Base-by-base conservation (phyloP, 352 stramenopile species). In the Salisapilia sapeloensis region DNA sequence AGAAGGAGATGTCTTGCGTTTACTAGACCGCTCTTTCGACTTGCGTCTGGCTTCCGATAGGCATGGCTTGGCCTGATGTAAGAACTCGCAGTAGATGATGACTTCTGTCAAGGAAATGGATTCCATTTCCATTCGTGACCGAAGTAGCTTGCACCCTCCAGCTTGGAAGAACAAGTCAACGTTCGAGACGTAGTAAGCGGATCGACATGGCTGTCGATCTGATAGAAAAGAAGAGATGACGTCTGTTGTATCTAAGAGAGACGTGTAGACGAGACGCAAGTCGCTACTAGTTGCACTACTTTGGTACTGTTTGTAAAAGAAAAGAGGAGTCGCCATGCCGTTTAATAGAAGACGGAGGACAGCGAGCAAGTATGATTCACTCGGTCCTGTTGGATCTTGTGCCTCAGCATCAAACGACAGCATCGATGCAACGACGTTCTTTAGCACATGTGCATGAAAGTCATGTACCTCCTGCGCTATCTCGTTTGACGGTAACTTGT, bases 231-330 rank as follows among this genome's bases (percentile, higher is more conserved):
- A 52, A 3, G 46, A 43, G n/a, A 83, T 35, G 3, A 51, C 53
- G 20, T 83, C 70, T 0, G 67, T 48, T 28, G 30, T 78, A n/a
- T 65, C 48, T 27, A 87, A 40, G 24, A 86, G 86, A 7, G 56
- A 63, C 6, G 66, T 83, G 38, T 79, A 86, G 17, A 86, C 53
- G 14, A 87, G 50, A 18, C 64, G 63, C 40, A 74, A 56, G 28
- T 74, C 61, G 33, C 69, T 81, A 29, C 46, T 44, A 0, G 65
- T 48, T 3, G 52, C 60, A 36, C 43, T 63, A 13, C 74, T 67
- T 10, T 55, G 59, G 24, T 89, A 84, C 43, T 86, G 85, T 44
- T 76, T 51, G 33, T 92, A 89, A 40, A 84, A 92, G 40, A 65
- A 86, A 56, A 80, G 70, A 29, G 64, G 80, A 19, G 66, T 66